Percentiles rank a stretch among this genome's conserved stretches.
Evolutionary conservation across 768 basidiomycete genomes (phyloP).

Genomic region (Amanita polypyramis): DNA sequence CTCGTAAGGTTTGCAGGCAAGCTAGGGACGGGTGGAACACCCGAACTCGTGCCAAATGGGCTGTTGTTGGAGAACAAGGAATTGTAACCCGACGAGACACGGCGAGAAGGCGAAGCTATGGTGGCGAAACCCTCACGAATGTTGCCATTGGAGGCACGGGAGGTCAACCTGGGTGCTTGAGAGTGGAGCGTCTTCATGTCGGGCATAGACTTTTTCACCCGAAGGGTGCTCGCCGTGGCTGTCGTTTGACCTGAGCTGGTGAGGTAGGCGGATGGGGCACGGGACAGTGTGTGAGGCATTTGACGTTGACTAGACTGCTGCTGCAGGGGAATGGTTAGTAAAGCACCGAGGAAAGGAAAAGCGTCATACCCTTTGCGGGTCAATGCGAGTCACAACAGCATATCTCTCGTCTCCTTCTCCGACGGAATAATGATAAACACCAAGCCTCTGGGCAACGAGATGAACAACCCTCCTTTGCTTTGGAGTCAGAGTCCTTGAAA

Average conservation of each 20-base stretch:
- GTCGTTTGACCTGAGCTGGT: slow-evolving; percentile 35
- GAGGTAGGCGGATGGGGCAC: slow-evolving; percentile 75
- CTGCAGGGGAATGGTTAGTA: slow-evolving; percentile 17
- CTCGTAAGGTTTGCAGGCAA: slow-evolving; percentile 47
- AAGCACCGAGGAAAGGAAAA: slow-evolving; percentile 10
- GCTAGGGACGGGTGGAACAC: slow-evolving; percentile 70
- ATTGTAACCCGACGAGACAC: slow-evolving; percentile 60
- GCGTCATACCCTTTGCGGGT: slow-evolving; percentile 61
- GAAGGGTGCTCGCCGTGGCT: slow-evolving; percentile 45
- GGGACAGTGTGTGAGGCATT: slow-evolving; percentile 60
- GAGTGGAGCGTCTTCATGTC: slow-evolving; percentile 86
- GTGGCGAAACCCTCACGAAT: slow-evolving; percentile 83
- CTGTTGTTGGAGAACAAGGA: slow-evolving; percentile 55
- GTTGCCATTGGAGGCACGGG: slow-evolving; percentile 81
- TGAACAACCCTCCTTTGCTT: slow-evolving; percentile 91
- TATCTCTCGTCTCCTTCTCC: slow-evolving; percentile 90
- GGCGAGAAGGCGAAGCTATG: slow-evolving; percentile 73
- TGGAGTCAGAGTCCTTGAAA: slow-evolving; percentile 76
- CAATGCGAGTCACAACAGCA: slow-evolving; percentile 88
- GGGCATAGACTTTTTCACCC: slow-evolving; percentile 98
- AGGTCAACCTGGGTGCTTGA: slow-evolving; percentile 67
- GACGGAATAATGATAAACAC: slow-evolving; percentile 88
- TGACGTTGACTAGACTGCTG: slow-evolving; percentile 36
- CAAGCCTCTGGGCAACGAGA: slow-evolving; percentile 91
- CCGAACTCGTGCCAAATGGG: slow-evolving; percentile 25